A percentile compares a stretch with the other conserved stretches of the same genome.
Conservation (phyloP, 768 basidiomycete genomes). For the Kwoniella shandongensis region DNA sequence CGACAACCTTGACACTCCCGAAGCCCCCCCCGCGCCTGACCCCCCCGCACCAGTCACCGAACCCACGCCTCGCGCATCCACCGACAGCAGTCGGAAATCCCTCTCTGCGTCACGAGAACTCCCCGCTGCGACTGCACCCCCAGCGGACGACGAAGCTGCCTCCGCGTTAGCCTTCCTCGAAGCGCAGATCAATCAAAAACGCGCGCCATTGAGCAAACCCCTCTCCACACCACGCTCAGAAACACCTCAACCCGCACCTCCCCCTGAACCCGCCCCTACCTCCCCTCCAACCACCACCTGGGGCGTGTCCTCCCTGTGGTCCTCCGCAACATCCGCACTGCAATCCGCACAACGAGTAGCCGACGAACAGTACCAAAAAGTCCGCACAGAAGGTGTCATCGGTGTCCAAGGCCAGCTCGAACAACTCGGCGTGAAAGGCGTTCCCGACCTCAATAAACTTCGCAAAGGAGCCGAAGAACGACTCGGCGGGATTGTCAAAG, state of each 20-base stretch:
- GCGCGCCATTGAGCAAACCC: slow-evolving; percentile 56
- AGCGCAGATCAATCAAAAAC: slow-evolving; percentile 81
- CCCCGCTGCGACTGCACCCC: slow-evolving; percentile 5
- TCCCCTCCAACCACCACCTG: slow-evolving; percentile 63
- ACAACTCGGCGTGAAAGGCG: slow-evolving; percentile 35
- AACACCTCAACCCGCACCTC: slow-evolving; percentile 34
- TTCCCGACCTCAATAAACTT: slow-evolving; percentile 47
- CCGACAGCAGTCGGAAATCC: slow-evolving; percentile 25
- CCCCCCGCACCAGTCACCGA: slow-evolving; percentile 1
- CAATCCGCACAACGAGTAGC: slow-evolving; percentile 84
- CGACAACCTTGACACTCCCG: slow-evolving; percentile 64
- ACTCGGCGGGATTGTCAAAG: slow-evolving; percentile 62
- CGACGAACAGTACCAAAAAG: slow-evolving; percentile 86
- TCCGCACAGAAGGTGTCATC: slow-evolving; percentile 58
- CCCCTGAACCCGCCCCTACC: slow-evolving; percentile 18
- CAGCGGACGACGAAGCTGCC: slow-evolving; percentile 65
- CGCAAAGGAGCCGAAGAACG: slow-evolving; percentile 44
- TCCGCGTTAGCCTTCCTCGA: slow-evolving; percentile 91
- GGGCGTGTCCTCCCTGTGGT: slow-evolving; percentile 77
- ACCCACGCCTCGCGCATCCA: slow-evolving; percentile 31
- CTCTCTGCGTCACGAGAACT: slow-evolving; percentile 12
- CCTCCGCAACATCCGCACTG: slow-evolving; percentile 75
- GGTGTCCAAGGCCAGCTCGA: slow-evolving; percentile 31
- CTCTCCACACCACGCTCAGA: slow-evolving; percentile 53
- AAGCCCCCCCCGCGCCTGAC: slow-evolving; percentile 19